Conservation (phyloP, 1,284 basidiomycete species). For the Lignosus rhinocerotis region DNA sequence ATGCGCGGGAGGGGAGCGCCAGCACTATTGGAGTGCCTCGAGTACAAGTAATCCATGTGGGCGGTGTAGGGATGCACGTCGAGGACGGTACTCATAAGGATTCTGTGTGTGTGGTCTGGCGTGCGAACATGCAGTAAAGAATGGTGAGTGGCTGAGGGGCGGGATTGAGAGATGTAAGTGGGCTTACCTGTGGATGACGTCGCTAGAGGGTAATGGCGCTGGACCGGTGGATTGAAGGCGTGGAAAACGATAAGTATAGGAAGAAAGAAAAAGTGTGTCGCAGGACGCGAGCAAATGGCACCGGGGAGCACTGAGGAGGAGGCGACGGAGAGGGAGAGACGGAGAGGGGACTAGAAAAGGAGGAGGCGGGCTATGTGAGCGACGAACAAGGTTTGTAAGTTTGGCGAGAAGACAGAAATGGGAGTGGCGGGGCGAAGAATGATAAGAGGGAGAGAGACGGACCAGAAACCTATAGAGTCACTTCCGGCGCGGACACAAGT, state of each 20-base stretch:
- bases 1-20: conserved; percentile 56
- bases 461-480: conserved; percentile 12
- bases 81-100: conserved; percentile 23
- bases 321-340: conserved; percentile 8
- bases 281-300: conserved; percentile 20
- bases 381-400: background rate
- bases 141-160: conserved; percentile 9
- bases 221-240: conserved; percentile 13
- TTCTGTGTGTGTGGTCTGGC: conserved; percentile 11
- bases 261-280: conserved; percentile 12
- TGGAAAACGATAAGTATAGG: conserved; percentile 23
- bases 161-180: conserved; percentile 1
- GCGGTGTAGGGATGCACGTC: conserved; percentile 18
- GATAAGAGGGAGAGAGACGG: background rate
- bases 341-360: conserved; percentile 9
- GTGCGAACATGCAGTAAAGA: conserved; percentile 9
- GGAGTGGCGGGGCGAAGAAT: background rate
- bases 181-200: conserved; percentile 21
- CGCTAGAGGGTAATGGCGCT: conserved; percentile 12
- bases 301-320: conserved; percentile 10
- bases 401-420: background rate
- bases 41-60: conserved; percentile 34
- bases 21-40: conserved; percentile 51
- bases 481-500: conserved; percentile 8
- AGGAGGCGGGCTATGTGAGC: conserved; percentile 8